Evolutionary conservation across 108 stramenopile genomes (phyloP), one percentile per base, ranked within the genome.

Genomic region (Nannochloropsis salina): DNA sequence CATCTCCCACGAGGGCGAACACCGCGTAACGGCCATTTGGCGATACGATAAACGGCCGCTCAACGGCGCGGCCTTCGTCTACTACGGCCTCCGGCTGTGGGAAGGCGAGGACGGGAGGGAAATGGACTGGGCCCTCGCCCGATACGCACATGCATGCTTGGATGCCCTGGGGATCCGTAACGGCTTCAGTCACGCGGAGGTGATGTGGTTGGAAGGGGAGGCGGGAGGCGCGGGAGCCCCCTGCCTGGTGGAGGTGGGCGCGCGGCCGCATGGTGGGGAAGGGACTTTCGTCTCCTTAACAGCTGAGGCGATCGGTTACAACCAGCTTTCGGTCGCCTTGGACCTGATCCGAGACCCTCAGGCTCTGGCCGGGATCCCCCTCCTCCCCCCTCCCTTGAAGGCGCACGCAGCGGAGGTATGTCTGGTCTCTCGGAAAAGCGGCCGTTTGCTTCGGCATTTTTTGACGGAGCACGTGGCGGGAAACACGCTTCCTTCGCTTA

Each of bases 21-120:
- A 95, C 85, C 96, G 96, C 86, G 92, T 96, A 42, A 94, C 94
- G 43, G 98, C 97, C 15, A 87, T 99, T 21, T 98, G 97, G 97
- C 94, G 94, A 22, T 96, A 96, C 86, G 95, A 97, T 91, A 96
- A 96, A 86, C 92, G 94, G 85, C 86, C 92, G 8, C 91, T 93
- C 10, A 96, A 95, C 83, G 95, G 96, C 41, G 90, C 91, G 42
- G 86, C 92, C 22, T 95, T 96, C 86, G 96, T 97, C 5, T 95
- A 97, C 90, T 96, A 94, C 90, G 95, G 92, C 22, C 91, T 93
- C 92, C 80, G 86, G 43, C 87, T 92, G 42, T 82, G 80, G 31
- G 61, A 8, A 74, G 61, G 61, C 20, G 3, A 8, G 61, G 61
- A 8, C 2, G 61, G 61, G 61, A 74, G 61, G 43, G 51, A 47